phyloP scores from a whole-genome alignment of 2,329 filamentous ascomycete genomes.

The Cytospora piceae region DNA sequence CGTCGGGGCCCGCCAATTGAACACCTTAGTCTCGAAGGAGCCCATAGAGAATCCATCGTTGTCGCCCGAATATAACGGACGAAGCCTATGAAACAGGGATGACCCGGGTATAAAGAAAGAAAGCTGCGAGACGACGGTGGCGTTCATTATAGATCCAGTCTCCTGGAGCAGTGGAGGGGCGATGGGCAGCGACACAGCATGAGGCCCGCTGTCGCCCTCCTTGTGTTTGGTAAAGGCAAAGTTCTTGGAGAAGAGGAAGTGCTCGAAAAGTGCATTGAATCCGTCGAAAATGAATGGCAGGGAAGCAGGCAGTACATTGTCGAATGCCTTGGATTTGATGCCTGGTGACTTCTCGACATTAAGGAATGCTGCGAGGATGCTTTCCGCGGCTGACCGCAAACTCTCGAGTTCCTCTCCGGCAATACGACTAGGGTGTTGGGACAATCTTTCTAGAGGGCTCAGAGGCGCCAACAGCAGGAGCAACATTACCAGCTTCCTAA shows the following conservation, averaged over 20 bases:
- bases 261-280: conserved; percentile 71
- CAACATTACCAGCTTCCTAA: conserved; percentile 71
- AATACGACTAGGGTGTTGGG: conserved; percentile 62
- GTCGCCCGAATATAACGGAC: conserved; percentile 71
- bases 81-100: conserved; percentile 66
- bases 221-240: conserved; percentile 63
- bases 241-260: conserved; percentile 75
- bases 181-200: conserved; percentile 14
- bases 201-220: conserved; percentile 33
- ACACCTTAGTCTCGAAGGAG: conserved; percentile 73
- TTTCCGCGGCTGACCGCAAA: conserved; percentile 65
- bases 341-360: conserved; percentile 66
- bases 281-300: conserved; percentile 71
- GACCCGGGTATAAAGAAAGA: conserved; percentile 72
- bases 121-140: conserved; percentile 68
- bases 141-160: conserved; percentile 64
- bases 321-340: conserved; percentile 65
- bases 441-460: conserved; percentile 65
- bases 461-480: conserved; percentile 69
- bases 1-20: conserved; percentile 77
- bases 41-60: conserved; percentile 77
- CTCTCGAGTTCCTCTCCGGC: conserved; percentile 58
- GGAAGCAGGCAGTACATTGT: conserved; percentile 59
- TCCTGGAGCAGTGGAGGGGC: conserved; percentile 56
- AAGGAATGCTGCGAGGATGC: conserved; percentile 68